Evolutionary conservation across 1,284 basidiomycete species (phyloP), one percentile per base, ranked within the genome.

Genomic region (Calocybe gambosa): DNA sequence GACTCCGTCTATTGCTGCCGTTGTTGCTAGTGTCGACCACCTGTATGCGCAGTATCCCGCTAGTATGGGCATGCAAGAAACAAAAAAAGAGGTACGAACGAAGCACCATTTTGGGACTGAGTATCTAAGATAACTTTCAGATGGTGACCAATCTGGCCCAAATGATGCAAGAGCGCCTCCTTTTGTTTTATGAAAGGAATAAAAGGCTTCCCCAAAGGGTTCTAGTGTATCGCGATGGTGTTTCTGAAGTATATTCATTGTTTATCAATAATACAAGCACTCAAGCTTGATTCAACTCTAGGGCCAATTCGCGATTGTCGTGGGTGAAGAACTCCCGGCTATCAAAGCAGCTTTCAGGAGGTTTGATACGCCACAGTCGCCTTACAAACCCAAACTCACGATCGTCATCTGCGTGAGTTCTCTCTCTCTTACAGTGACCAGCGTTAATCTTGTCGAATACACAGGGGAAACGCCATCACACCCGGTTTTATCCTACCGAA

Each of bases 161-260:
- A n/a, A 89, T 90, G 85, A 82, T 87, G 71, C 51, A 69, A 8
- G 80, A 82, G 43, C 73, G 89, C 1, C 59, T 91, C 23, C 61
- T 66, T 5, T 60, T 75, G 12, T 89, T 76, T 69, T 58, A 67
- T 46, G 50, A 53, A 18, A 71, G 58, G 50, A 83, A 74, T 38
- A 67, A 60, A 16, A 55, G 43, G 1, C 68, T 87, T 7, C 88
- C 85, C 0, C 55, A 68, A 2, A 76, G 85, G 12, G 64, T 91
- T 39, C 58, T 91, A 6, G 80, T 90, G 1, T 91, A 86, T 59
- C 78, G 87, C 13, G 85, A 86, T 58, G 87, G 85, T 42, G 85
- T 89, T 12, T 85, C 84, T 1, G 85, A 89, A 64, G 82, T 81
- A 35, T 3, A 26, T n/a, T 23, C 3, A 23, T 21, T 29, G 5